Percentiles rank a stretch among this genome's conserved stretches.
These are phyloP conservation scores for Taphrina deformans DNA, from an alignment of 1,139 yeast species.

Conservation along the genomic window DNA sequence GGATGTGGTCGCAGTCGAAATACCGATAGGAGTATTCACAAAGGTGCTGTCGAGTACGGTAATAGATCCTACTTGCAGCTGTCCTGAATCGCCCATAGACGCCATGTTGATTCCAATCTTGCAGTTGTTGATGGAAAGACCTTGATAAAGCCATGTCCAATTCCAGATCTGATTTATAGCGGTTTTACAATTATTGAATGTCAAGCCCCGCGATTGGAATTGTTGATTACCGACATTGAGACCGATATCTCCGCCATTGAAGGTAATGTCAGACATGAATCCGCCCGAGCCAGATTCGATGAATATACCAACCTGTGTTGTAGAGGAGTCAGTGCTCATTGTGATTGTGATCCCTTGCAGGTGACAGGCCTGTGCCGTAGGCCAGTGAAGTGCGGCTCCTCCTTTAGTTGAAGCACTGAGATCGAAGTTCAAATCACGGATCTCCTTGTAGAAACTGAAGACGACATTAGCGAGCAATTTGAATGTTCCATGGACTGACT, in stretches of 20 bases:
- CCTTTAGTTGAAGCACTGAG: constrained; percentile 15
- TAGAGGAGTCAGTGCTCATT: constrained; percentile 13
- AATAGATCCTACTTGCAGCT: constrained; percentile 1
- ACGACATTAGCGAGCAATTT: not conserved
- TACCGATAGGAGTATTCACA: constrained; percentile 19
- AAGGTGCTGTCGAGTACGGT: constrained; percentile 11
- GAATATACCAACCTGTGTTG: constrained; percentile 32
- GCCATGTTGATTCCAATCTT: constrained; percentile 29
- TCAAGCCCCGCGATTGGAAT: constrained; percentile 32
- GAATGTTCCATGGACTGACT: not conserved
- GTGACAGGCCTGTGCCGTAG: constrained; percentile 36
- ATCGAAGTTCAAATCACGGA: constrained; percentile 33
- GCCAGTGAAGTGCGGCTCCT: constrained; percentile 35
- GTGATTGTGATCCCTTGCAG: constrained; percentile 34
- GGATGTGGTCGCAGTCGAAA: not conserved
- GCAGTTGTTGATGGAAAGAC: constrained; percentile 31
- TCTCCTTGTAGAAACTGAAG: constrained; percentile 33
- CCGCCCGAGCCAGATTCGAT: constrained; percentile 37
- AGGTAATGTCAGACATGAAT: constrained; percentile 35
- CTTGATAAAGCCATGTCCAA: constrained; percentile 35
- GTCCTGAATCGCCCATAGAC: not conserved
- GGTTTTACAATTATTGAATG: constrained; percentile 31
- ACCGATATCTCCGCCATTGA: constrained; percentile 35
- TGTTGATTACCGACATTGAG: constrained; percentile 37
- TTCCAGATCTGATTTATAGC: constrained; percentile 31